Percentiles rank a stretch among this genome's conserved stretches.
Conservation (phyloP, 1,284 basidiomycete species). For the Moniliella sp. region DNA sequence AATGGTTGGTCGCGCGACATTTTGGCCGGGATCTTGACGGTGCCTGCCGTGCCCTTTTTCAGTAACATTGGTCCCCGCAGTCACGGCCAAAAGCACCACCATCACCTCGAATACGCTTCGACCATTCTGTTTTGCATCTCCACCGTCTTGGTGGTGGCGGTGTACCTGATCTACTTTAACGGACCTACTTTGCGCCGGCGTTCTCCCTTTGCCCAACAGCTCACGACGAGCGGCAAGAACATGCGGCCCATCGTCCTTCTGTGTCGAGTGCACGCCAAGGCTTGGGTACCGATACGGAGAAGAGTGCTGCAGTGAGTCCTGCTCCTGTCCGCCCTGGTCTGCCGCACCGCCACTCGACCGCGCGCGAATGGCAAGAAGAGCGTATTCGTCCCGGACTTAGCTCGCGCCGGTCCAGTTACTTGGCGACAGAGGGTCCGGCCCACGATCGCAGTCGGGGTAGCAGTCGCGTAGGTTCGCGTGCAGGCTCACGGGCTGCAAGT, state of each 20-base stretch:
- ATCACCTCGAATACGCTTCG: not conserved
- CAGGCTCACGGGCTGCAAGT: too few relatives aligned
- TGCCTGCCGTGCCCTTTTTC: slow-evolving; percentile 36
- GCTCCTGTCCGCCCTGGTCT: too few relatives aligned
- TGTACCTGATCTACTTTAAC: not conserved
- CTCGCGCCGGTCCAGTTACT: not conserved
- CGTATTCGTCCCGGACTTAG: not conserved
- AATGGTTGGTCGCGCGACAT: slow-evolving; percentile 31
- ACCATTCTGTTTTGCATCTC: not conserved
- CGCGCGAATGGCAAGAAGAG: not conserved
- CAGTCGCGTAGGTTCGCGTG: too few relatives aligned
- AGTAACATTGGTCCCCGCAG: too few relatives aligned
- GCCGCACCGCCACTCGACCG: not conserved
- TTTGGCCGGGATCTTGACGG: slow-evolving; percentile 36
- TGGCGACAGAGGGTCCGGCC: too few relatives aligned
- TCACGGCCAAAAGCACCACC: too few relatives aligned
- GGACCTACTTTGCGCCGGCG: not conserved
- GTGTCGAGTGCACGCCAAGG: too few relatives aligned
- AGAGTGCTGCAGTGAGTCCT: too few relatives aligned
- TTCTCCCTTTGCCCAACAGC: not conserved
- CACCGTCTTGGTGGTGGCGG: not conserved
- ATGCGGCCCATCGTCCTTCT: too few relatives aligned
- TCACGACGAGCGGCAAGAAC: too few relatives aligned
- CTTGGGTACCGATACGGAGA: too few relatives aligned
- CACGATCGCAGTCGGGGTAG: too few relatives aligned